Evolutionary conservation across 148 eudicot genomes (phyloP).

Genomic region (Spergularia marina): DNA sequence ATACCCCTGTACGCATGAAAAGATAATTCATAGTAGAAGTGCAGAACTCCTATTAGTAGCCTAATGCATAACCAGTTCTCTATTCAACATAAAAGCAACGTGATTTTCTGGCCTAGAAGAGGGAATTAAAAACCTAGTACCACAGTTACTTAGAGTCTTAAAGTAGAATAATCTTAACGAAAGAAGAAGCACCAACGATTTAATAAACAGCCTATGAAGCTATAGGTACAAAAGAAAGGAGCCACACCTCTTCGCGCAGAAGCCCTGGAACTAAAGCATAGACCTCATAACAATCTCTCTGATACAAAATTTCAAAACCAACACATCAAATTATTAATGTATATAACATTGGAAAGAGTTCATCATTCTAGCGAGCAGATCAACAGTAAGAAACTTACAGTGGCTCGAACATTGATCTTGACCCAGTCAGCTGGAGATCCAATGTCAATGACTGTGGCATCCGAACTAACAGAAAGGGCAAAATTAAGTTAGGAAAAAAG

Average conservation of each 20-base stretch:
- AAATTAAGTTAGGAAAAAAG: slow-evolving; percentile 13
- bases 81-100: background rate
- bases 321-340: slow-evolving; percentile 6
- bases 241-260: slow-evolving; percentile 82
- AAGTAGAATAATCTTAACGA: background rate
- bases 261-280: slow-evolving; percentile 98
- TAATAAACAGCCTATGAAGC: background rate
- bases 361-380: background rate
- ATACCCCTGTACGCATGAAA: background rate
- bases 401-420: slow-evolving; percentile 76
- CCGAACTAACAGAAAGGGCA: slow-evolving; percentile 46
- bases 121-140: background rate
- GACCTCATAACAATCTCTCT: slow-evolving; percentile 95
- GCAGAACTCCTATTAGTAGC: background rate
- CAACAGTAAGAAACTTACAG: slow-evolving; percentile 47
- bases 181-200: background rate
- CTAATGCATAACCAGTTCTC: background rate
- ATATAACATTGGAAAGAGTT: background rate
- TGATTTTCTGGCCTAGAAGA: background rate
- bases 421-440: slow-evolving; percentile 99
- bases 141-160: background rate
- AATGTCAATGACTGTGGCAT: slow-evolving; percentile 74
- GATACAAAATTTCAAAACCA: slow-evolving; percentile 17
- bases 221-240: background rate
- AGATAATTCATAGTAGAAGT: background rate